Evolutionary conservation across 2,329 filamentous ascomycete genomes (phyloP).

Genomic region (Fusarium anguioides): DNA sequence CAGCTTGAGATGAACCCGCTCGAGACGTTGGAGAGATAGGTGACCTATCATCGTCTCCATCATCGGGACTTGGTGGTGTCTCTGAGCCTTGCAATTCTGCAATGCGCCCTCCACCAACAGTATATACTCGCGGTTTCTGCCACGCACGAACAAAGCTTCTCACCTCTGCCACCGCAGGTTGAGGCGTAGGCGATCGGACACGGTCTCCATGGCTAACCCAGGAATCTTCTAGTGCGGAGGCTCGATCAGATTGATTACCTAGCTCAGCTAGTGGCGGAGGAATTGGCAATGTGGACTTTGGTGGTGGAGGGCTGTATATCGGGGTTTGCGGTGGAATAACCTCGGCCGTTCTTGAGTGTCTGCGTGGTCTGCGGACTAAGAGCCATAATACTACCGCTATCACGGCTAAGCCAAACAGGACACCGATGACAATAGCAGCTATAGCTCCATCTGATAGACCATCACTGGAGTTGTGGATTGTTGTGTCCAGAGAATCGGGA

Average conservation of each 20-base stretch:
- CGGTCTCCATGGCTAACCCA: conserved; percentile 37
- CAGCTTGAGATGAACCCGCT: background rate
- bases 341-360: background rate
- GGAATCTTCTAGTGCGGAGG: conserved; percentile 14
- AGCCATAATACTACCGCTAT: conserved; percentile 22
- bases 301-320: background rate
- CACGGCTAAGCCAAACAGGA: conserved; percentile 6
- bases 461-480: background rate
- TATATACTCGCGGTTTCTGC: conserved; percentile 41
- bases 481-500: background rate
- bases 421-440: conserved; percentile 34
- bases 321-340: background rate
- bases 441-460: conserved; percentile 28
- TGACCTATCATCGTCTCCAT: background rate
- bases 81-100: conserved; percentile 12
- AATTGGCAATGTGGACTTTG: conserved; percentile 1
- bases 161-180: conserved; percentile 41
- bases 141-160: conserved; percentile 37
- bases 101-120: conserved; percentile 26
- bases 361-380: conserved; percentile 11
- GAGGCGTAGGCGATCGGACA: conserved; percentile 40
- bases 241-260: conserved; percentile 5
- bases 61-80: background rate
- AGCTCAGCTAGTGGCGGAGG: conserved; percentile 7
- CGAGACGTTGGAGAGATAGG: conserved; percentile 19